These are phyloP conservation scores for Akanthomyces uredinophilus DNA, from an alignment of 2,329 filamentous ascomycete species.

Conservation along the genomic window DNA sequence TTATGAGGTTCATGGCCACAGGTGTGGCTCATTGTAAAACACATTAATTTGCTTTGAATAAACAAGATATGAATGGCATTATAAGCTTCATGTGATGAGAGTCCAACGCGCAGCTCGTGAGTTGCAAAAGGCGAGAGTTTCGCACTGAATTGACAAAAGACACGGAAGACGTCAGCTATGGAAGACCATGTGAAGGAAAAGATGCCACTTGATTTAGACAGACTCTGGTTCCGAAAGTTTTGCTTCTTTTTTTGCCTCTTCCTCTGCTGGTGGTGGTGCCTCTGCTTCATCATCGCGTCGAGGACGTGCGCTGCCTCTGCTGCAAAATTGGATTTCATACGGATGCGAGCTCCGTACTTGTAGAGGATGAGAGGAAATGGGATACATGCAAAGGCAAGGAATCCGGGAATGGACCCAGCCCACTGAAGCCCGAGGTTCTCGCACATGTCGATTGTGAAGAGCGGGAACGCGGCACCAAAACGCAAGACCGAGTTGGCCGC, in stretches of 20 bases:
- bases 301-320: conserved; percentile 12
- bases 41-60: background rate
- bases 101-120: background rate
- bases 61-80: background rate
- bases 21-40: background rate
- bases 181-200: no score
- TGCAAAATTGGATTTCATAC: conserved; percentile 13
- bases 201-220: background rate
- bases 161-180: no score
- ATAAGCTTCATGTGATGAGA: background rate
- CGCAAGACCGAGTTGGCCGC: conserved; percentile 65
- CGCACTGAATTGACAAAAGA: no score
- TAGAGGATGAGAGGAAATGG: conserved; percentile 69
- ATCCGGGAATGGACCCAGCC: conserved; percentile 64
- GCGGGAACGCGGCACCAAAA: conserved; percentile 63
- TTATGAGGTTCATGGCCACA: background rate
- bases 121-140: conserved; percentile 9
- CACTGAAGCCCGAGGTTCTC: conserved; percentile 60
- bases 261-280: background rate
- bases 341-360: conserved; percentile 48
- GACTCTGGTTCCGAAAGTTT: background rate
- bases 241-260: background rate
- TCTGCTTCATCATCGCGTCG: conserved; percentile 8
- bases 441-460: conserved; percentile 57
- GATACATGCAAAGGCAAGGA: conserved; percentile 62